These are phyloP conservation scores for Rostrohypoxylon terebratum DNA, from an alignment of 495 filamentous ascomycete genomes.

Conservation along the genomic window DNA sequence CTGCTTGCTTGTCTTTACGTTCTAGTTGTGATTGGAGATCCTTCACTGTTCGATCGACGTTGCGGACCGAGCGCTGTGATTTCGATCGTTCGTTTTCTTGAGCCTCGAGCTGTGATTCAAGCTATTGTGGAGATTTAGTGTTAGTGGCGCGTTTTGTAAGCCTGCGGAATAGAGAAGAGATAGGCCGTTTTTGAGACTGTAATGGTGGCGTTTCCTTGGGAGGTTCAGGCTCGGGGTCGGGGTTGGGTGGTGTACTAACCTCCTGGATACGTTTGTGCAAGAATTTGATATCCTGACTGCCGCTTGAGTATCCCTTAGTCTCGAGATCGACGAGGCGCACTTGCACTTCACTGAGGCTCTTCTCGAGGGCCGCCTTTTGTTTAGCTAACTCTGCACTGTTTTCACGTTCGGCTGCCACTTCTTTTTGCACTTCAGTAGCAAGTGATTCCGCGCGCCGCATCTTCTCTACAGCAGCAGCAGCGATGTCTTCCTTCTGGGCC, in stretches of 20 bases:
- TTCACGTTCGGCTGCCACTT: conserved; percentile 91
- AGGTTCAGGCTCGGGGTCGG: conserved; percentile 27
- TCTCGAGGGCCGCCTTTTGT: conserved; percentile 91
- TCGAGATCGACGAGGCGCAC: conserved; percentile 91
- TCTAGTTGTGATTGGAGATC: conserved; percentile 94
- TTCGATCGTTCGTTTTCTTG: conserved; percentile 81
- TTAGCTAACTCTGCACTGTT: conserved; percentile 85
- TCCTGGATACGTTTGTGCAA: conserved; percentile 95
- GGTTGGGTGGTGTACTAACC: conserved; percentile 65
- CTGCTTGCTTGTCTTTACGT: conserved; percentile 85
- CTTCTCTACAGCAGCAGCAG: conserved; percentile 92
- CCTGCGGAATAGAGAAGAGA: conserved; percentile 39
- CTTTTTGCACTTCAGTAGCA: conserved; percentile 89
- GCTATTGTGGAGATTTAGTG: conserved; percentile 63
- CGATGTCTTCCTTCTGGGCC: conserved; percentile 94
- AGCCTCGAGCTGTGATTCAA: conserved; percentile 90
- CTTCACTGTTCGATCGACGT: conserved; percentile 93
- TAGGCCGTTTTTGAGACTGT: conserved; percentile 29
- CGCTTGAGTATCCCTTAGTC: conserved; percentile 94
- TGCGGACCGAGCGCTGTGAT: conserved; percentile 87
- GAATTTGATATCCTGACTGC: conserved; percentile 95
- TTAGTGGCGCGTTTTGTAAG: conserved; percentile 42
- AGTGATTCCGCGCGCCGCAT: conserved; percentile 97
- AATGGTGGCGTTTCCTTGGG: conserved; percentile 11
- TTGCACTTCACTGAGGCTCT: conserved; percentile 90